A percentile compares a stretch with the other conserved stretches of the same genome.
These are phyloP conservation scores for Hypoxylon sp. DNA, from an alignment of 2,329 filamentous ascomycete species.

Conservation along the genomic window DNA sequence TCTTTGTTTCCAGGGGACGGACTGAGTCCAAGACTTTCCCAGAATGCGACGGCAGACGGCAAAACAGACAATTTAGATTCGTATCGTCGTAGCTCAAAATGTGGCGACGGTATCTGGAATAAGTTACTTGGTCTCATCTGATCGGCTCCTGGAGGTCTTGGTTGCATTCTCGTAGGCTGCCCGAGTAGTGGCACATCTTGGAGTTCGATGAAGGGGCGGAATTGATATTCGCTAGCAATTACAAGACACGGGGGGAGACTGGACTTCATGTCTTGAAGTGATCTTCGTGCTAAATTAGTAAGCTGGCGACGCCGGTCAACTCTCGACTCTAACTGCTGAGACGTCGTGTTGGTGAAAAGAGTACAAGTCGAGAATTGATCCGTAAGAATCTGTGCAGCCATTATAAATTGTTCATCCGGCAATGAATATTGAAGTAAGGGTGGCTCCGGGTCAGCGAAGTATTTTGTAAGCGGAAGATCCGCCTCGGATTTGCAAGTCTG, in stretches of 20 bases:
- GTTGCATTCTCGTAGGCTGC: conserved; percentile 65
- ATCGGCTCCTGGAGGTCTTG: conserved; percentile 62
- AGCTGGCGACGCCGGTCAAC: conserved; percentile 57
- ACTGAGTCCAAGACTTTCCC: conserved; percentile 82
- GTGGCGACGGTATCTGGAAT: conserved; percentile 75
- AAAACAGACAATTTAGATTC: conserved; percentile 79
- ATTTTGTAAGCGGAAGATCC: conserved; percentile 65
- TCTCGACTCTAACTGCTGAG: conserved; percentile 49
- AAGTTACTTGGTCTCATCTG: conserved; percentile 64
- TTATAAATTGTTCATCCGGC: conserved; percentile 71
- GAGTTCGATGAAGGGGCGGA: conserved; percentile 67
- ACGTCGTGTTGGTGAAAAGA: conserved; percentile 51
- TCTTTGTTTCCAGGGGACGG: conserved; percentile 80
- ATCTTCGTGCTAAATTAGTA: conserved; percentile 59
- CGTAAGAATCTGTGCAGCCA: conserved; percentile 77
- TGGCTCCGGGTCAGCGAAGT: conserved; percentile 72
- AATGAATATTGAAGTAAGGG: conserved; percentile 59
- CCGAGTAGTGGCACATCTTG: conserved; percentile 67
- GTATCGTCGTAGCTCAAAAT: conserved; percentile 77
- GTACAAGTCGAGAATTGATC: conserved; percentile 73
- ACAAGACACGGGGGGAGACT: conserved; percentile 61
- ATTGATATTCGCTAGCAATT: conserved; percentile 56
- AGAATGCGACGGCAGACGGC: conserved; percentile 80
- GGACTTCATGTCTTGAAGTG: conserved; percentile 62
- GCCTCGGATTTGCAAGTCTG: conserved; percentile 62